These are phyloP conservation scores for Diddensiella caesifluorescens DNA, from an alignment of 805 yeast genomes.

Conservation along the genomic window DNA sequence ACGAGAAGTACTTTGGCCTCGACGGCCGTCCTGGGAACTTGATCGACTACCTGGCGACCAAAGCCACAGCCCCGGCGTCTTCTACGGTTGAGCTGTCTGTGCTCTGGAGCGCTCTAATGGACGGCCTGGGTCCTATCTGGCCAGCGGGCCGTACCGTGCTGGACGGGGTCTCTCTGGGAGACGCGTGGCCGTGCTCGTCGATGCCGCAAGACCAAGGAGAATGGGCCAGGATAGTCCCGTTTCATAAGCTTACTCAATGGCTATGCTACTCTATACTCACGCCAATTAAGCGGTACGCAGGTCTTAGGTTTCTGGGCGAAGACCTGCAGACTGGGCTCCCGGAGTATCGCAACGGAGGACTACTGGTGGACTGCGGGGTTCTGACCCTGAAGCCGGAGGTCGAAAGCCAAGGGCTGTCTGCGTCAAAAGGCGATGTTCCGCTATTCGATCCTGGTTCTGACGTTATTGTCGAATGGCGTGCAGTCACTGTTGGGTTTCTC, in stretches of 20 bases:
- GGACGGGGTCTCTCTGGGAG: slow-evolving; percentile 52
- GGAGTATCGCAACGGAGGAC: slow-evolving; percentile 61
- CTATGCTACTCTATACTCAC: slow-evolving; percentile 53
- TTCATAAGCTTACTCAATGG: slow-evolving; percentile 67
- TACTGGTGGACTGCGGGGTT: slow-evolving; percentile 52
- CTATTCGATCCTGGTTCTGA: slow-evolving; percentile 51
- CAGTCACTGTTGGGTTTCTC: slow-evolving; percentile 51
- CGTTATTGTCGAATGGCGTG: slow-evolving; percentile 64
- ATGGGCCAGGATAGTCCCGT: slow-evolving; percentile 46
- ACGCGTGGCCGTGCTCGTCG: slow-evolving; percentile 47
- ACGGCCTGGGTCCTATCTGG: slow-evolving; percentile 56
- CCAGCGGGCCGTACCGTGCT: slow-evolving; percentile 51
- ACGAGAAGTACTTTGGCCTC: slow-evolving; percentile 41
- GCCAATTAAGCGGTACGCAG: slow-evolving; percentile 43
- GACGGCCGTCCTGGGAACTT: slow-evolving; percentile 50
- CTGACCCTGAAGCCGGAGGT: slow-evolving; percentile 43
- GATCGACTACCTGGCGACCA: slow-evolving; percentile 41
- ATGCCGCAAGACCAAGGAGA: slow-evolving; percentile 29
- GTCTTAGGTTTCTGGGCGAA: slow-evolving; percentile 38
- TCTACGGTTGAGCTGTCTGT: slow-evolving; percentile 37
- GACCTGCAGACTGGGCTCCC: slow-evolving; percentile 51
- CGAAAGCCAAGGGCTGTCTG: slow-evolving; percentile 13
- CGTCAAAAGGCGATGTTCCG: slow-evolving; percentile 36
- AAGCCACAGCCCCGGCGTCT: slow-evolving; percentile 9
- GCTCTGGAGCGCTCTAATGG: slow-evolving; percentile 53